A percentile compares a stretch with the other conserved stretches of the same genome.
phyloP scores from a whole-genome alignment of 192 early-diverging fungal genomes.

The Piromyces finnis region DNA sequence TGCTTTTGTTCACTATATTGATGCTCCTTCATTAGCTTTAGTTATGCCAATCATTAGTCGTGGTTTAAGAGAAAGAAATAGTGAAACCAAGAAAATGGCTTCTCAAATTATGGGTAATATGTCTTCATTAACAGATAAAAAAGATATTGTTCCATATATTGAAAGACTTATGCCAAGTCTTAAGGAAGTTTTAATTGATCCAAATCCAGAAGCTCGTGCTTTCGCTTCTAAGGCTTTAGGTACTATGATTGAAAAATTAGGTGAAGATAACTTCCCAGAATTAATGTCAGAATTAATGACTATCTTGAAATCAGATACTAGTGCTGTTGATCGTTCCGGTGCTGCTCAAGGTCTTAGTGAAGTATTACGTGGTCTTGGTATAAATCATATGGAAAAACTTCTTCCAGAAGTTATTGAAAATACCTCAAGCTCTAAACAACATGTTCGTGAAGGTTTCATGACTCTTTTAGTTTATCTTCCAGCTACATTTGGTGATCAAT shows the following conservation, averaged over 20 bases:
- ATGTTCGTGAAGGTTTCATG: slow-evolving; percentile 93
- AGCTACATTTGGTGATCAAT: slow-evolving; percentile 79
- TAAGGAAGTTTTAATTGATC: slow-evolving; percentile 81
- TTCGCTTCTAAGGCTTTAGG: slow-evolving; percentile 82
- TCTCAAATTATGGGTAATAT: slow-evolving; percentile 98
- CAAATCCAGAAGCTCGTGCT: slow-evolving; percentile 88
- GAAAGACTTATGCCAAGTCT: slow-evolving; percentile 62
- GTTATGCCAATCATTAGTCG: slow-evolving; percentile 88
- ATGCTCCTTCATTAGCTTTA: slow-evolving; percentile 84
- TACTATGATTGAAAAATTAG: slow-evolving; percentile 74
- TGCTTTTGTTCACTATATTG: slow-evolving; percentile 96
- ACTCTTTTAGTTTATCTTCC: slow-evolving; percentile 89
- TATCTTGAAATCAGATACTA: slow-evolving; percentile 70
- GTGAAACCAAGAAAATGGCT: slow-evolving; percentile 82
- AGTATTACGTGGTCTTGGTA: slow-evolving; percentile 73
- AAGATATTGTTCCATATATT: slow-evolving; percentile 85
- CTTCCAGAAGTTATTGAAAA: slow-evolving; percentile 80
- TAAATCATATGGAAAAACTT: slow-evolving; percentile 65
- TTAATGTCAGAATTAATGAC: slow-evolving; percentile 70
- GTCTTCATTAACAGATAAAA: slow-evolving; percentile 80
- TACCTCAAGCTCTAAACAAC: slow-evolving; percentile 40
- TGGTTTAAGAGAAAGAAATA: slow-evolving; percentile 72
- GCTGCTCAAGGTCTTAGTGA: slow-evolving; percentile 95
- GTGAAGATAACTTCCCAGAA: slow-evolving; percentile 82
- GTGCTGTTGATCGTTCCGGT: slow-evolving; percentile 83